Conservation (phyloP, 495 filamentous ascomycete genomes). For the Opeltia flavorubescens region DNA sequence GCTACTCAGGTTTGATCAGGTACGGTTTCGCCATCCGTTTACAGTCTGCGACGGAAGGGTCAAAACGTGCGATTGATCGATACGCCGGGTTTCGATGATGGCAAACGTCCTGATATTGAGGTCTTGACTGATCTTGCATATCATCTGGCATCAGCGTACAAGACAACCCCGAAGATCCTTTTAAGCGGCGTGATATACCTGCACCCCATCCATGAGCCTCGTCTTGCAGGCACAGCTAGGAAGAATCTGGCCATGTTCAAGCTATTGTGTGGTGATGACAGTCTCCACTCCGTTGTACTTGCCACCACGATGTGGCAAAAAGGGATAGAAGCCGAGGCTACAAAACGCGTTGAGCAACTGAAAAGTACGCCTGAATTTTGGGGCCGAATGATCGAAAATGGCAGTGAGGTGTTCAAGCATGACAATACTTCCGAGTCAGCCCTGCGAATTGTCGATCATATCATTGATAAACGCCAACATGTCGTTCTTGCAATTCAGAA, state of each 20-base stretch:
- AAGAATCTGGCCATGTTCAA: conserved; percentile 31
- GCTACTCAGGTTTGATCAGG: too few relatives aligned
- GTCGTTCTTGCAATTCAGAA: conserved; percentile 4
- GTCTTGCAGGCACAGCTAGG: conserved; percentile 25
- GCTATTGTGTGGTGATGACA: conserved; percentile 26
- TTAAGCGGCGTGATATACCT: conserved; percentile 27
- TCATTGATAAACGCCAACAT: background rate
- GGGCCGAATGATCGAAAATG: conserved; percentile 19
- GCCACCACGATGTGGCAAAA: conserved; percentile 32
- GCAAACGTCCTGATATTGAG: conserved; percentile 21
- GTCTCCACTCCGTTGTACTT: conserved; percentile 26
- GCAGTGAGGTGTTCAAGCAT: conserved; percentile 15
- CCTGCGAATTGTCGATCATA: conserved; percentile 14
- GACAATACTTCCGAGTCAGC: conserved; percentile 19
- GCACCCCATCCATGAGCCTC: conserved; percentile 28
- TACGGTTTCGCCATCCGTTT: background rate
- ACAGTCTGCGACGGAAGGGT: conserved; percentile 1
- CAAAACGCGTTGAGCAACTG: conserved; percentile 22
- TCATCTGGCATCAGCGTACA: conserved; percentile 15
- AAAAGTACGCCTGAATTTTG: conserved; percentile 23
- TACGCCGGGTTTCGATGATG: conserved; percentile 39
- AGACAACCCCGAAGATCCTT: conserved; percentile 2
- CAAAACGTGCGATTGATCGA: conserved; percentile 26
- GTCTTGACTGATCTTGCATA: conserved; percentile 24
- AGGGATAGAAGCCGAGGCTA: background rate